These are phyloP conservation scores for Beauveria pseudobassiana DNA, from an alignment of 2,329 filamentous ascomycete genomes.

Conservation along the genomic window DNA sequence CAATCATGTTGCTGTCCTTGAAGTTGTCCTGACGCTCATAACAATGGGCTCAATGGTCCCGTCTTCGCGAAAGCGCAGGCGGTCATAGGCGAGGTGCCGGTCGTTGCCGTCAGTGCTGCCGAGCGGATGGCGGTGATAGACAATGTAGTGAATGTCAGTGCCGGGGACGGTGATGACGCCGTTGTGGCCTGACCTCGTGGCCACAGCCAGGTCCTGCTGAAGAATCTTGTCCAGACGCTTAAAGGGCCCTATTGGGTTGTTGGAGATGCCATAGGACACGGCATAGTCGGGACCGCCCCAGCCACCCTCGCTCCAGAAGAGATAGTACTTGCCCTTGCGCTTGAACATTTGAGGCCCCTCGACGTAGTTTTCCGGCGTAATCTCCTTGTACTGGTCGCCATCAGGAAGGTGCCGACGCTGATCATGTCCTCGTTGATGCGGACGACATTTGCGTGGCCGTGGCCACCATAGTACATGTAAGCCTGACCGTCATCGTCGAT, in stretches of 20 bases:
- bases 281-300: constrained; percentile 41
- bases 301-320: constrained; percentile 40
- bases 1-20: constrained; percentile 29
- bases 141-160: constrained; percentile 40
- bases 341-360: constrained; percentile 36
- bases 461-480: constrained; percentile 35
- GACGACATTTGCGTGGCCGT: constrained; percentile 32
- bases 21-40: constrained; percentile 40
- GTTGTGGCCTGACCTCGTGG: constrained; percentile 37
- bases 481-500: constrained; percentile 36
- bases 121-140: constrained; percentile 37
- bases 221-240: constrained; percentile 31
- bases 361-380: constrained; percentile 34
- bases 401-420: constrained; percentile 33
- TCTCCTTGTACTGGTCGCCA: constrained; percentile 32
- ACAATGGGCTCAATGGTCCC: constrained; percentile 34
- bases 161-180: constrained; percentile 36
- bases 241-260: constrained; percentile 33
- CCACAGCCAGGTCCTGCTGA: constrained; percentile 31
- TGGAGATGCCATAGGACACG: constrained; percentile 36
- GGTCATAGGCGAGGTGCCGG: constrained; percentile 39
- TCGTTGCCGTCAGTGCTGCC: constrained; percentile 38
- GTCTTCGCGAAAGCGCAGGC: constrained; percentile 37
- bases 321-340: constrained; percentile 35
- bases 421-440: constrained; percentile 34